Percentiles rank a stretch among this genome's conserved stretches.
phyloP scores from a whole-genome alignment of 495 filamentous ascomycete species.

The Daldinia bambusicola region DNA sequence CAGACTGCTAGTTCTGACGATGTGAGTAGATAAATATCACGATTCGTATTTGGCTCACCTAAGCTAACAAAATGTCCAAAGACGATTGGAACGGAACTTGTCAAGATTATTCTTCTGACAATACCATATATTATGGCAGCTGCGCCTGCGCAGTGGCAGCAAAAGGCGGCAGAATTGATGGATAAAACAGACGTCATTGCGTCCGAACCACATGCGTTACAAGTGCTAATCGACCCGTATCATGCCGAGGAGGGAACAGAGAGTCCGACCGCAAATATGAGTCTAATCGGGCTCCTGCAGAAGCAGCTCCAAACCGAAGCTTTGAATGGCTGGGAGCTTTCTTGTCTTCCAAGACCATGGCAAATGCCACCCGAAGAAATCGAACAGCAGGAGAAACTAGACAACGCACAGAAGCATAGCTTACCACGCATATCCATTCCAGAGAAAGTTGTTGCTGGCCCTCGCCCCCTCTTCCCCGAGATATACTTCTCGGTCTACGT shows the following conservation, averaged over 20 bases:
- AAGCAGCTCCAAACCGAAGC: constrained; percentile 82
- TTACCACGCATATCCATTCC: constrained; percentile 82
- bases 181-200: constrained; percentile 94
- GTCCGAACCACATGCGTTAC: constrained; percentile 80
- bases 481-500: constrained; percentile 92
- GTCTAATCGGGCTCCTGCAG: constrained; percentile 85
- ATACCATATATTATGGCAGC: constrained; percentile 90
- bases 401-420: constrained; percentile 71
- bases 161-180: constrained; percentile 78
- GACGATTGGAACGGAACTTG: constrained; percentile 87
- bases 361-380: constrained; percentile 63
- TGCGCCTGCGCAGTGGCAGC: constrained; percentile 68
- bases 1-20: constrained; percentile 92
- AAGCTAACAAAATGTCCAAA: constrained; percentile 37
- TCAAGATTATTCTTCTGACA: constrained; percentile 93
- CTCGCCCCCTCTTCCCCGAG: constrained; percentile 85
- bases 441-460: constrained; percentile 75
- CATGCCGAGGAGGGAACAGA: constrained; percentile 61
- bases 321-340: constrained; percentile 73
- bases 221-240: constrained; percentile 86
- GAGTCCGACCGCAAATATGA: constrained; percentile 57
- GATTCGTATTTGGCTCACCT: background rate
- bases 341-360: constrained; percentile 88
- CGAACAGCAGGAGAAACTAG: constrained; percentile 65
- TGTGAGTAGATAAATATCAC: constrained; percentile 62